phyloP scores from a whole-genome alignment of 345 rosid genomes.

The Sisymbrium irio region DNA sequence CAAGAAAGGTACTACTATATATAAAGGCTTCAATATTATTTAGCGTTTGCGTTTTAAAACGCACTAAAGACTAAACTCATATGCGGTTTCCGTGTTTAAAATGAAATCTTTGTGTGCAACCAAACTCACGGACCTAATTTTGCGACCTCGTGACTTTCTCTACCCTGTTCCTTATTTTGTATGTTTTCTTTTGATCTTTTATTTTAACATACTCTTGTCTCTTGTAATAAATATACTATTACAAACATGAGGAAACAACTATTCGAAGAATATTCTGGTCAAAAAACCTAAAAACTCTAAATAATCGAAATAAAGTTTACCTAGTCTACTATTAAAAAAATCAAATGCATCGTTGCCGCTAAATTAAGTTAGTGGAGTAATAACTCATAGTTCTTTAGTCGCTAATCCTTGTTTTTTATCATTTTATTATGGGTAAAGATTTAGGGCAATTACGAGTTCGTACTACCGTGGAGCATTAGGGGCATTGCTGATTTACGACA shows the following conservation, averaged over 20 bases:
- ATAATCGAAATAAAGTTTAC: not conserved
- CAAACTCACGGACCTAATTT: constrained; percentile 13
- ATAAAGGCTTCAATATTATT: not conserved
- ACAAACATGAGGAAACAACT: not conserved
- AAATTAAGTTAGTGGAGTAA: not conserved
- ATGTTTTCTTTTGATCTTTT: not conserved
- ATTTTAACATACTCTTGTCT: not conserved
- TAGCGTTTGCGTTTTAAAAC: constrained; percentile 15
- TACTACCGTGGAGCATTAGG: constrained; percentile 92
- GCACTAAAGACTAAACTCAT: not conserved
- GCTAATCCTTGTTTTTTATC: not conserved
- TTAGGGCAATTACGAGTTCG: constrained; percentile 88
- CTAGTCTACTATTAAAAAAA: not conserved
- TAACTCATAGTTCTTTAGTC: not conserved
- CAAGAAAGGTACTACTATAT: constrained; percentile 68
- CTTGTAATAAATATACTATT: not conserved
- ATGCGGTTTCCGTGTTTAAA: not conserved
- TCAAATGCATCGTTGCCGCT: not conserved
- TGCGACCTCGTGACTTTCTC: constrained; percentile 17
- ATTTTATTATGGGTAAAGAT: constrained; percentile 40
- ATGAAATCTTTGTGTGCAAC: constrained; percentile 8
- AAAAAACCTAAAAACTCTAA: not conserved
- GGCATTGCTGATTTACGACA: constrained; percentile 75
- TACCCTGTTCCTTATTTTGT: constrained; percentile 23
- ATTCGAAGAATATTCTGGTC: not conserved